Evolutionary conservation across 2,329 filamentous ascomycete genomes (phyloP).

Genomic region (Endoconidiophora laricicola): DNA sequence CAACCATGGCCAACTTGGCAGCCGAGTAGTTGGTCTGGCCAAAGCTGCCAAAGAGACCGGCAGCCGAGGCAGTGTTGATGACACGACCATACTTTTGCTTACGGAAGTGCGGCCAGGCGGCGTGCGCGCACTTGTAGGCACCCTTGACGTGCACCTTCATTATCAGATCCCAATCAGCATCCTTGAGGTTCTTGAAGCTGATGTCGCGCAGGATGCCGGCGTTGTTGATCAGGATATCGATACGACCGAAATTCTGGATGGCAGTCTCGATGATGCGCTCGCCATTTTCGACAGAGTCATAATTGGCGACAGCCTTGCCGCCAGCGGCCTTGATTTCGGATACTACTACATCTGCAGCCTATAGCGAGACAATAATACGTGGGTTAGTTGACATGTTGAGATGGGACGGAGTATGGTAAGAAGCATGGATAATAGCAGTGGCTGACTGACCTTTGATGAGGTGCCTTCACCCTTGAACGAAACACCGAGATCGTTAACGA

Average conservation of each 20-base stretch:
- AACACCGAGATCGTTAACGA: constrained; percentile 89
- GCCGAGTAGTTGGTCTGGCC: constrained; percentile 95
- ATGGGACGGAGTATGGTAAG: not conserved
- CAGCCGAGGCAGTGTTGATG: constrained; percentile 94
- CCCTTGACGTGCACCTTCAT: constrained; percentile 85
- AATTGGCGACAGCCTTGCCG: constrained; percentile 94
- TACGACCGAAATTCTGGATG: constrained; percentile 63
- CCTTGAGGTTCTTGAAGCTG: constrained; percentile 98
- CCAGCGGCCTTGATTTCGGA: constrained; percentile 72
- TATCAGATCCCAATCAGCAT: constrained; percentile 91
- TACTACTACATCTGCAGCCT: constrained; percentile 73
- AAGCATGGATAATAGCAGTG: not conserved
- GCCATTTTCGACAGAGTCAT: constrained; percentile 84
- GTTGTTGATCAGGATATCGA: constrained; percentile 96
- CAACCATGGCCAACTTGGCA: constrained; percentile 86
- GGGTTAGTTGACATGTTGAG: not conserved
- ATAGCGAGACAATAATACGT: not conserved
- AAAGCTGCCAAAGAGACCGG: constrained; percentile 88
- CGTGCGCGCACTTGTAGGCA: constrained; percentile 85
- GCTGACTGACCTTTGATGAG: constrained; percentile 57
- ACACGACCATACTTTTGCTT: constrained; percentile 97
- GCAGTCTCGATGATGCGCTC: constrained; percentile 88
- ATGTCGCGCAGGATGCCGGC: constrained; percentile 88
- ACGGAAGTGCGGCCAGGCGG: constrained; percentile 93
- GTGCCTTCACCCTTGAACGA: constrained; percentile 87